Conservation (phyloP, 495 filamentous ascomycete species). For the Podospora anserina region DNA sequence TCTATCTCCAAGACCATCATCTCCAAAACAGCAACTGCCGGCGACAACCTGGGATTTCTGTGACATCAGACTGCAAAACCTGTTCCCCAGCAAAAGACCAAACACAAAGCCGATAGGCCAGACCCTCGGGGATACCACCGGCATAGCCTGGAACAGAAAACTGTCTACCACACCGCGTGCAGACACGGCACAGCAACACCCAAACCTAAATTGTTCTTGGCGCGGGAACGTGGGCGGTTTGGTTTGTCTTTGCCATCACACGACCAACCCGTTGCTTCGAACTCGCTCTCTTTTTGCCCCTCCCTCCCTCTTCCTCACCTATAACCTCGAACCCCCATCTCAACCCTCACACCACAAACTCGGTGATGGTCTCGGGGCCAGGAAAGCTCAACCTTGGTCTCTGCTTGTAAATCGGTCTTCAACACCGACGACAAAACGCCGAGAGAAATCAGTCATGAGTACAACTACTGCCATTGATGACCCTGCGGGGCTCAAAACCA, state of each 20-base stretch:
- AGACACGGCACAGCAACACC: conserved; percentile 11
- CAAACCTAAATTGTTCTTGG: conserved; percentile 16
- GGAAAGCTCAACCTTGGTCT: conserved; percentile 24
- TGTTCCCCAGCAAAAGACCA: not conserved
- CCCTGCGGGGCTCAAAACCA: conserved; percentile 24
- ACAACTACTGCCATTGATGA: conserved; percentile 20
- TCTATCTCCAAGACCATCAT: not conserved
- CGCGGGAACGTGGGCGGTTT: conserved; percentile 7
- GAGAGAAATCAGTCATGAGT: conserved; percentile 22
- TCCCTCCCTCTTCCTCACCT: conserved; percentile 10
- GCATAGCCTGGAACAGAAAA: not conserved
- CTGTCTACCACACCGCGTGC: not conserved
- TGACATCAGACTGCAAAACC: conserved; percentile 1
- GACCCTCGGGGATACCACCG: not conserved
- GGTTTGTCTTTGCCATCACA: conserved; percentile 8
- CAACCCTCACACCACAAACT: not conserved
- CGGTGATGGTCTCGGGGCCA: conserved; percentile 15
- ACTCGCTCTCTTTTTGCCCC: not conserved
- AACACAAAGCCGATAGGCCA: not conserved
- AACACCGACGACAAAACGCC: conserved; percentile 23
- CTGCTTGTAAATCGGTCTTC: conserved; percentile 25
- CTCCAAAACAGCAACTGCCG: not conserved
- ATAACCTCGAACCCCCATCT: not conserved
- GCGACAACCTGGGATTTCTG: conserved; percentile 6
- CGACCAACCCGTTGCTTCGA: conserved; percentile 2